Conservation (phyloP, 768 basidiomycete genomes). For the Gloeopeniophorella convolvens region DNA sequence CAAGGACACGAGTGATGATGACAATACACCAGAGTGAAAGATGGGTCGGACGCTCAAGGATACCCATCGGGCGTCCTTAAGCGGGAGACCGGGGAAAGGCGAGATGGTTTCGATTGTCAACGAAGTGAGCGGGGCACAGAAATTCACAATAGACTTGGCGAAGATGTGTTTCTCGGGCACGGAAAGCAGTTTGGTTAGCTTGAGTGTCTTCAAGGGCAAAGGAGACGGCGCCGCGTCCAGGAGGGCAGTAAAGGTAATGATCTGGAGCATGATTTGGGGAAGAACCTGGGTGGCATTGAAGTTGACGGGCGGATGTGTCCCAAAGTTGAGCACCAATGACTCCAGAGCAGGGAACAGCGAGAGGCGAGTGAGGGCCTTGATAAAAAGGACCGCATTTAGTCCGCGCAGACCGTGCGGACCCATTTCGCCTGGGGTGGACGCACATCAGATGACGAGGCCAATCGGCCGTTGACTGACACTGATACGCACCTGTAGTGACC, state of each 20-base stretch:
- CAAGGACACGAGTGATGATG: slow-evolving; percentile 6
- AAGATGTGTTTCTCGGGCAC: neutral
- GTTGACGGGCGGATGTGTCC: neutral
- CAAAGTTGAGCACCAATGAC: neutral
- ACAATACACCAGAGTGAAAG: neutral
- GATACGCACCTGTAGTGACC: neutral
- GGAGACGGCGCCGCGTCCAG: neutral
- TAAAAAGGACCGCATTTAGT: neutral
- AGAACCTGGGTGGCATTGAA: neutral
- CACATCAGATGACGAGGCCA: neutral
- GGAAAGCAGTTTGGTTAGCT: neutral
- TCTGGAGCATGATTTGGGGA: slow-evolving; percentile 5
- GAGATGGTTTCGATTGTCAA: slow-evolving; percentile 1
- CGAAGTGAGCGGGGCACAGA: neutral
- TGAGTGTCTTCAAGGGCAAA: neutral
- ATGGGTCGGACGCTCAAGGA: neutral
- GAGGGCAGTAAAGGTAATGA: slow-evolving; percentile 7
- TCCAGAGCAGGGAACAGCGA: neutral
- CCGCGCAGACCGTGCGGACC: neutral
- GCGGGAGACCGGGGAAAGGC: neutral
- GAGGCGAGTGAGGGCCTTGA: neutral
- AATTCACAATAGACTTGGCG: neutral
- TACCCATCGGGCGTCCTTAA: neutral
- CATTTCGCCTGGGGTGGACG: neutral
- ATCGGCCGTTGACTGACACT: too few species aligned